phyloP scores from a whole-genome alignment of 225 moss, liverwort and hornwort species.

The Sphagnum tenellum region DNA sequence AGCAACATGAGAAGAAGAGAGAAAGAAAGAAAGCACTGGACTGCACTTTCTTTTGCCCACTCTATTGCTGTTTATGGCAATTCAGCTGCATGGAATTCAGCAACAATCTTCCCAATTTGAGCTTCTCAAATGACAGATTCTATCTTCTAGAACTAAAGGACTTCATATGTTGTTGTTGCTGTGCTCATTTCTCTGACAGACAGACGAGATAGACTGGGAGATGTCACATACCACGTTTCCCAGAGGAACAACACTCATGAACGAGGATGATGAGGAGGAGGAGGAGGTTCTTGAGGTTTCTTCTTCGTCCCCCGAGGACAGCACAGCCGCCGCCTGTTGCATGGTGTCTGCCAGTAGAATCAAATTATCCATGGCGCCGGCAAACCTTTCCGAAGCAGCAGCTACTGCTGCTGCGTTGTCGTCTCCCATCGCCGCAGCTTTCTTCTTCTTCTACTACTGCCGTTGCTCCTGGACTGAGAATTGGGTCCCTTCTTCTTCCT shows the following conservation, averaged over 20 bases:
- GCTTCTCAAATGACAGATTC: neutral
- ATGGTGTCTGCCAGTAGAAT: conserved; percentile 46
- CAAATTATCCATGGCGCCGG: conserved; percentile 46
- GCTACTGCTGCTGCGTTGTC: no score
- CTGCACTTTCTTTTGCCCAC: neutral
- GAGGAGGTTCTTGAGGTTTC: conserved; percentile 15
- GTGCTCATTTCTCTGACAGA: conserved; percentile 18
- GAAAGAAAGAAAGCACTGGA: neutral
- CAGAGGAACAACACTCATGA: conserved; percentile 38
- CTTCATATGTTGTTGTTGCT: neutral
- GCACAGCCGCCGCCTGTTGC: conserved; percentile 54
- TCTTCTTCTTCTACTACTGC: no score
- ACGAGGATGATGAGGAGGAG: conserved; percentile 10
- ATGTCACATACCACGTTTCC: conserved; percentile 44
- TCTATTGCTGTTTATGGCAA: neutral
- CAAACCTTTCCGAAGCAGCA: conserved; percentile 18
- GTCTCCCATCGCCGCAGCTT: no score
- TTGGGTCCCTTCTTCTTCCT: no score
- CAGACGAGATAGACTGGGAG: conserved; percentile 19
- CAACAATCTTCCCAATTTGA: neutral
- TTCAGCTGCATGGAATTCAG: neutral
- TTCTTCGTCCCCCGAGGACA: conserved; percentile 37
- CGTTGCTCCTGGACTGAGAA: no score
- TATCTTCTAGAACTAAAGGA: neutral
- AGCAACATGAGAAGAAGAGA: neutral